phyloP scores from a whole-genome alignment of 192 early-diverging fungal genomes.

The Jimgerdemannia lactiflua region DNA sequence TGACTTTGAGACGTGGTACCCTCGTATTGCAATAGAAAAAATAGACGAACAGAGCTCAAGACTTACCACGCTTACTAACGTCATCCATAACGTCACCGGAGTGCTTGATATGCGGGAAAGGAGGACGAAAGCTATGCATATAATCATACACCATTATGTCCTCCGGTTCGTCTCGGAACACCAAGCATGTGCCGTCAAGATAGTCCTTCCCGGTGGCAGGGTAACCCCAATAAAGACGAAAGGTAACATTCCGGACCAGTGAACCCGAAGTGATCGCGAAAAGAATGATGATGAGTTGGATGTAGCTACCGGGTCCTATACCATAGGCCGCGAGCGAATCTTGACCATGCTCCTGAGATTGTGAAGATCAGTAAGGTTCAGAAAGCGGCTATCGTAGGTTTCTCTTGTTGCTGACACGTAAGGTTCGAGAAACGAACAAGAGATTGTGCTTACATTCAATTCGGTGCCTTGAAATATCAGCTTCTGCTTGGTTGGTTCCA shows the following conservation, averaged over 20 bases:
- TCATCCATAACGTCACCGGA: conserved; percentile 20
- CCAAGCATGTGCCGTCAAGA: conserved; percentile 21
- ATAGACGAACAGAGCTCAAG: too few relatives aligned
- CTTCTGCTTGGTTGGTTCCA: conserved; percentile 16
- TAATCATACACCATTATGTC: conserved; percentile 12
- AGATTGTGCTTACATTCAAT: conserved; percentile 7
- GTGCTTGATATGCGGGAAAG: conserved; percentile 17
- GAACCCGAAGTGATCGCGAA: conserved; percentile 13
- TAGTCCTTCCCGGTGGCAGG: conserved; percentile 10
- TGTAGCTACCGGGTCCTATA: conserved; percentile 9
- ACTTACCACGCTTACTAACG: conserved; percentile 9
- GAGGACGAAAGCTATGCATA: conserved; percentile 12
- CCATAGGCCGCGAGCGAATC: conserved; percentile 5
- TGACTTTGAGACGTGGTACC: too few relatives aligned
- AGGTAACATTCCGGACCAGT: conserved; percentile 9
- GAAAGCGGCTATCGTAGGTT: too few relatives aligned
- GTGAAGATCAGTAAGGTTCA: not conserved
- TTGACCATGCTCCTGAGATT: not conserved
- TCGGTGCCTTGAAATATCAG: conserved; percentile 15
- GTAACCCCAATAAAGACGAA: conserved; percentile 19
- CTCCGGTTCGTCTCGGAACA: not conserved
- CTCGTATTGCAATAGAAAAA: too few relatives aligned
- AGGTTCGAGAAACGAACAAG: not conserved
- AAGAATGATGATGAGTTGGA: conserved; percentile 23
- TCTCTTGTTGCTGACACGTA: not conserved